A percentile compares a stretch with the other conserved stretches of the same genome.
phyloP scores from a whole-genome alignment of 495 filamentous ascomycete genomes.

The Cercophora scortea region DNA sequence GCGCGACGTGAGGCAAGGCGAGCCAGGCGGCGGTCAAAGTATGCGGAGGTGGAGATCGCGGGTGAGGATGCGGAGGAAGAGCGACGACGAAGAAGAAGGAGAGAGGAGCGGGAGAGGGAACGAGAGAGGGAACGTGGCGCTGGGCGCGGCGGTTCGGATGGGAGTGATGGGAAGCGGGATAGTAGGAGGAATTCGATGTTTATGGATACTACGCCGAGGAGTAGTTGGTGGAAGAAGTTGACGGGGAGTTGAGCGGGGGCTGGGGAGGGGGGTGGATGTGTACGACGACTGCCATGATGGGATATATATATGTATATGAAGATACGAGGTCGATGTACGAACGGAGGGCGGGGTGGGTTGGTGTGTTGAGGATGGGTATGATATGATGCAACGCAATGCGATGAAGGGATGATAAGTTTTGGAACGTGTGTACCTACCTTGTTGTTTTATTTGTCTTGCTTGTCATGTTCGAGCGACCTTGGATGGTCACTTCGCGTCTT shows the following conservation, averaged over 20 bases:
- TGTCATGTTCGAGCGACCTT: no score
- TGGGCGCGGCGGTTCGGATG: conserved; percentile 27
- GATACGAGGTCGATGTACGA: no score
- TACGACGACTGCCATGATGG: no score
- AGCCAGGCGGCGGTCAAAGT: conserved; percentile 36
- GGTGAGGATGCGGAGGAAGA: conserved; percentile 29
- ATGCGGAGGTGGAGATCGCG: conserved; percentile 23
- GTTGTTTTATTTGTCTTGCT: no score
- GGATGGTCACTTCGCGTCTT: no score
- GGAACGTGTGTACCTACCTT: no score
- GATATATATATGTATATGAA: no score
- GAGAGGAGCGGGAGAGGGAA: conserved; percentile 32
- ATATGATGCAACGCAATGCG: no score
- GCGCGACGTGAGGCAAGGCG: conserved; percentile 32
- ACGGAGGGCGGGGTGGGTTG: no score
- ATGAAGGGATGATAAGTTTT: no score
- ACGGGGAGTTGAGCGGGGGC: conserved; percentile 5
- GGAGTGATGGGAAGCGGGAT: conserved; percentile 32
- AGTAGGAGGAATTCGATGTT: conserved; percentile 31
- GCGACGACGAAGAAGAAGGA: conserved; percentile 33
- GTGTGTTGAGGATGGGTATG: no score
- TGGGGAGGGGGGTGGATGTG: no score
- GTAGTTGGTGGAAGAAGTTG: conserved; percentile 48
- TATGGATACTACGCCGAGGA: conserved; percentile 38
- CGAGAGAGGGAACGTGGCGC: conserved; percentile 8